Conservation (phyloP, 1,284 basidiomycete genomes). For the Amylostereum areolatum region DNA sequence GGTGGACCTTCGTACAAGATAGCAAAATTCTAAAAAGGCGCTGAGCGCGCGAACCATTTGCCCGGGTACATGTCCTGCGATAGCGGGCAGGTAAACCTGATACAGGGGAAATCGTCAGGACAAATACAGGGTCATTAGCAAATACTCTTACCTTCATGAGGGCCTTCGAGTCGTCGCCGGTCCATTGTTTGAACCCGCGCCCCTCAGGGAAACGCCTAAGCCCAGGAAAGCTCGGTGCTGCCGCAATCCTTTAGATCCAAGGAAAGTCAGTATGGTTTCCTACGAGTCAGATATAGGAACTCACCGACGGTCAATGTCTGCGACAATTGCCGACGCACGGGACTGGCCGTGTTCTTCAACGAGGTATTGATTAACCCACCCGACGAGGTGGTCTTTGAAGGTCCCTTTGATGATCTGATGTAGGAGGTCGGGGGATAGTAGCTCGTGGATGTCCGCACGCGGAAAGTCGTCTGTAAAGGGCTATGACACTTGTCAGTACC, state of each 20-base stretch:
- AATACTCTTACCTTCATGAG: conserved; percentile 3
- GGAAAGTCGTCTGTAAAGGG: conserved; percentile 31
- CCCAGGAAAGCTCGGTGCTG: conserved; percentile 7
- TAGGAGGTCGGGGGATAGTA: conserved; percentile 29
- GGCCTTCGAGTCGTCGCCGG: conserved; percentile 13
- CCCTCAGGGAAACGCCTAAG: conserved; percentile 14
- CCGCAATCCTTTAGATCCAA: neutral
- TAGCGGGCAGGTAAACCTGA: conserved; percentile 19
- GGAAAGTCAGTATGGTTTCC: neutral
- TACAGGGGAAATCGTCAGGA: too few relatives aligned
- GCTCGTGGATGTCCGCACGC: conserved; percentile 26
- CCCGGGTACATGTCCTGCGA: conserved; percentile 12
- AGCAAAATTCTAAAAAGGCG: conserved; percentile 18
- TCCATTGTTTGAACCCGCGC: conserved; percentile 13
- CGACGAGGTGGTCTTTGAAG: conserved; percentile 32
- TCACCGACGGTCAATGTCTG: conserved; percentile 27
- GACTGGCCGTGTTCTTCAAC: conserved; percentile 8
- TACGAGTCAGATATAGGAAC: neutral
- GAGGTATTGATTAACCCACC: conserved; percentile 27
- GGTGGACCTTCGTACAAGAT: conserved; percentile 9
- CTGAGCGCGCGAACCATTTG: conserved; percentile 10
- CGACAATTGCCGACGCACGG: conserved; percentile 16
- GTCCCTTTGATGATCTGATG: conserved; percentile 33
- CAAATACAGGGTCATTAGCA: too few relatives aligned
- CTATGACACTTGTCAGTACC: too few relatives aligned